Conservation (phyloP, 1,139 yeast genomes). For the Petasospora rhodanensis region DNA sequence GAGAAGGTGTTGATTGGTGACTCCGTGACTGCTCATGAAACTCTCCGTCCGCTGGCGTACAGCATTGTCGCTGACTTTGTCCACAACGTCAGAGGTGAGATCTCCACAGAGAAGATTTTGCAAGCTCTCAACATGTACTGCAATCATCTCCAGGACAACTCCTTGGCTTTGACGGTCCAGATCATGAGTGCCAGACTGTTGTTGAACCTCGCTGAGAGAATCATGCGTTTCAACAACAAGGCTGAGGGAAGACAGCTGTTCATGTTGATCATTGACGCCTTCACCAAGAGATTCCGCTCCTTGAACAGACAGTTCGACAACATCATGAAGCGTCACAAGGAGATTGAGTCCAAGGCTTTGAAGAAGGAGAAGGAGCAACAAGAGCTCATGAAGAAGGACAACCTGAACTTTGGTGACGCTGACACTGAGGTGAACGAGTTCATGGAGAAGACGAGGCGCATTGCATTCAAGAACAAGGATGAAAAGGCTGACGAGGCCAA, state of each 20-base stretch:
- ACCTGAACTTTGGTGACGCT: conserved; percentile 19
- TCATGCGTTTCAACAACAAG: conserved; percentile 62
- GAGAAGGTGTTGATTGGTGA: conserved; percentile 88
- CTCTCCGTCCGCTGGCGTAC: conserved; percentile 83
- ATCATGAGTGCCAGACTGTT: conserved; percentile 94
- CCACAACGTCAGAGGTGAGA: conserved; percentile 83
- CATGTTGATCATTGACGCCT: conserved; percentile 80
- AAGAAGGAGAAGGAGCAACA: conserved; percentile 42
- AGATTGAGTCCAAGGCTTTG: conserved; percentile 42
- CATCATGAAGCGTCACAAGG: conserved; percentile 59
- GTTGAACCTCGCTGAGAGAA: conserved; percentile 82
- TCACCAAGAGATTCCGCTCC: conserved; percentile 75
- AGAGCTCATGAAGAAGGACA: conserved; percentile 38
- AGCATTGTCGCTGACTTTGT: conserved; percentile 95
- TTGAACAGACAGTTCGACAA: conserved; percentile 68
- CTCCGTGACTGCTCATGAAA: conserved; percentile 87
- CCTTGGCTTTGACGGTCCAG: conserved; percentile 86
- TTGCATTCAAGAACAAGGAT: conserved; percentile 12
- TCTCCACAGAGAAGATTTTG: conserved; percentile 82
- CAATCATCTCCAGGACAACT: conserved; percentile 71
- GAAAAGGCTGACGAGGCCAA: conserved; percentile 5
- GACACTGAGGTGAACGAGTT: conserved; percentile 23
- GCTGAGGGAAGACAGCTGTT: conserved; percentile 81
- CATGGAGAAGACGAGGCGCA: conserved; percentile 20
- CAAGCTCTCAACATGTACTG: conserved; percentile 84